phyloP scores from a whole-genome alignment of 805 yeast species.

The Vanderwaltozyma tropicalis region DNA sequence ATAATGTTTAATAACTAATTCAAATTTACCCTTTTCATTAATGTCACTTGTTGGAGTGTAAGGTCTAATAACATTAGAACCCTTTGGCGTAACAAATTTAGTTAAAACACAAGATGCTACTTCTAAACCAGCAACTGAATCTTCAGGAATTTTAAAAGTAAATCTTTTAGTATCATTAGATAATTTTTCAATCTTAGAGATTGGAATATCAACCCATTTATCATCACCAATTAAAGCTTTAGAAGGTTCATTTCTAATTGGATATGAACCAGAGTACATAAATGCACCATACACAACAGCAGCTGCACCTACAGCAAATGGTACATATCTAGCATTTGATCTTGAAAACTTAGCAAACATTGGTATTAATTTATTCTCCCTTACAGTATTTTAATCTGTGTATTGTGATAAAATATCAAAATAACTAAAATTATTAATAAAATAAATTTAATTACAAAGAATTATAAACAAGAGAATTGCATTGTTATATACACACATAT shows the following conservation, averaged over 20 bases:
- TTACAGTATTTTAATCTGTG: too few species aligned
- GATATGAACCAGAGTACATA: neutral
- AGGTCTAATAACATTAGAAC: slow-evolving; percentile 77
- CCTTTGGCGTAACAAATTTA: slow-evolving; percentile 74
- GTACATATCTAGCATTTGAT: slow-evolving; percentile 19
- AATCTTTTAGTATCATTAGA: slow-evolving; percentile 59
- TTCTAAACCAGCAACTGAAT: slow-evolving; percentile 62
- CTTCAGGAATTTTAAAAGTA: slow-evolving; percentile 60
- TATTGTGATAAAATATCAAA: too few species aligned
- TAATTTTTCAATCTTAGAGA: slow-evolving; percentile 33
- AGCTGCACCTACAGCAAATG: slow-evolving; percentile 39
- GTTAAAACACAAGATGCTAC: slow-evolving; percentile 74
- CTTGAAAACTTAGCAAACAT: slow-evolving; percentile 21
- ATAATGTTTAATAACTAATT: slow-evolving; percentile 76
- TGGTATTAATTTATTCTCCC: neutral
- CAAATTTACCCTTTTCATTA: slow-evolving; percentile 61
- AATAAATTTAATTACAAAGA: too few species aligned
- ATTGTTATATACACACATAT: too few species aligned
- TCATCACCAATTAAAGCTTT: slow-evolving; percentile 49
- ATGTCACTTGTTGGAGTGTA: slow-evolving; percentile 77
- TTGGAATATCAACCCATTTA: slow-evolving; percentile 63
- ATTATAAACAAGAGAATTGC: too few species aligned
- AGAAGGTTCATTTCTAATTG: slow-evolving; percentile 7
- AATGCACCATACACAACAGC: slow-evolving; percentile 32
- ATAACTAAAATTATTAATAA: too few species aligned